Base-by-base conservation (phyloP, 2,329 filamentous ascomycete genomes). In the Cercospora nicotianae region DNA sequence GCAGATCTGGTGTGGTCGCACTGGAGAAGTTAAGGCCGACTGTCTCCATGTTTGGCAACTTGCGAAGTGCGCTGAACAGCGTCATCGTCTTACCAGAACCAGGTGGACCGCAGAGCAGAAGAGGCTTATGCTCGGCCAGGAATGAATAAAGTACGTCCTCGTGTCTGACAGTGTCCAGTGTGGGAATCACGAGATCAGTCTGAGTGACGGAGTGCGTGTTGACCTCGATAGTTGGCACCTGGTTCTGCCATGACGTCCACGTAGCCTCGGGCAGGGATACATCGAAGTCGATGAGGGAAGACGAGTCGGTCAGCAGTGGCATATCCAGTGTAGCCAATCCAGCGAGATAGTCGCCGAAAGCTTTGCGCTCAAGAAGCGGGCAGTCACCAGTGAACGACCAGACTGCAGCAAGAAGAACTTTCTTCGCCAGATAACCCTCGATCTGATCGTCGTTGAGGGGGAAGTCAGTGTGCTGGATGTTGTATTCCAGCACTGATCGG, bases 41-140 rank as follows among this genome's bases (percentile, higher is more conserved):
- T 67, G 97, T 93, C 81, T 99, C 95, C 94, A 99, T 97, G 78
- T 97, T 97, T 3, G 94, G 94, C 67, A 99, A 85, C 81, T 99
- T 99, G 72, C 95, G 90, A 64, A 99, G 87, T 36, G 95, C 95
- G 78, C 94, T 97, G 84, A 99, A 99, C 12, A 99, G 84, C 10
- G 95, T 99, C 95, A 99, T 99, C 4, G 95, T 99, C 84, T 99
- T 99, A 85, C 95, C 95, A 62, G 95, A 99, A 83, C 95, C 95
- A 67, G 95, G 95, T 77, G 95, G 96, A 80, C 95, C 96, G 79
- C 95, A 99, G 16, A 99, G 90, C 63, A 99, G 84, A 18, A 99
- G 85, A 12, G 96, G 95, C 83, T 99, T 99, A 79, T 99, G 95
- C 79, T 99, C 95, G 16, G 96, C 95, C 55, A 99, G 88, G 95